Conservation (phyloP, 495 filamentous ascomycete genomes). For the Penicillium fimorum region DNA sequence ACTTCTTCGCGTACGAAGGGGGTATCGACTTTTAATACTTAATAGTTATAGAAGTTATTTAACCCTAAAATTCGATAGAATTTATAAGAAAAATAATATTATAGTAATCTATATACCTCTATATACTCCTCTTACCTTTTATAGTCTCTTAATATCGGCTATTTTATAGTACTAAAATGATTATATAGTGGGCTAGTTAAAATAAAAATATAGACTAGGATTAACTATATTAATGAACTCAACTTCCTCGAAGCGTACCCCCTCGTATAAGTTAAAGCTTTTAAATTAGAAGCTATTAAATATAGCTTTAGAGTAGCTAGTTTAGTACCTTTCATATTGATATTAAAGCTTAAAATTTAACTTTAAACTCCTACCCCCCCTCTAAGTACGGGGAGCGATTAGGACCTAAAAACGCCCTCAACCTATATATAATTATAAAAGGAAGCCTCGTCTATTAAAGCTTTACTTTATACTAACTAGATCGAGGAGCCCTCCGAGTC, state of each 20-base stretch:
- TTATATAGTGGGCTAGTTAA: background rate
- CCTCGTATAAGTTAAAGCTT: background rate
- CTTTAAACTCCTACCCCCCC: conserved; percentile 7
- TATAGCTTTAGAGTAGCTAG: conserved; percentile 3
- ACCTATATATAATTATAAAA: conserved; percentile 5
- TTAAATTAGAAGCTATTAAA: conserved; percentile 6
- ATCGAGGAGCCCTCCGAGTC: background rate
- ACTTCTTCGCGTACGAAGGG: background rate
- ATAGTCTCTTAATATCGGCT: background rate
- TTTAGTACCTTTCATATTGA: conserved; percentile 11
- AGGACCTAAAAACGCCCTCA: conserved; percentile 1
- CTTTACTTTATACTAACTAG: conserved; percentile 1
- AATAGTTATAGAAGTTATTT: conserved; percentile 1
- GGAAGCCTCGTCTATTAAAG: conserved; percentile 8
- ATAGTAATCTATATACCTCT: conserved; percentile 1
- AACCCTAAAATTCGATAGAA: background rate
- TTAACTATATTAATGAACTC: conserved; percentile 14
- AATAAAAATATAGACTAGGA: background rate
- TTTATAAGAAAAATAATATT: background rate
- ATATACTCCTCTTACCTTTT: background rate
- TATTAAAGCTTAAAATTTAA: conserved; percentile 12
- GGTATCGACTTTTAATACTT: background rate
- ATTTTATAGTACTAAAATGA: background rate
- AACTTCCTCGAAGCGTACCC: conserved; percentile 4
- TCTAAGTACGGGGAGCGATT: conserved; percentile 2